These are phyloP conservation scores for Cryptococcus deneoformans DNA, from an alignment of 1,284 basidiomycete genomes.

Conservation along the genomic window DNA sequence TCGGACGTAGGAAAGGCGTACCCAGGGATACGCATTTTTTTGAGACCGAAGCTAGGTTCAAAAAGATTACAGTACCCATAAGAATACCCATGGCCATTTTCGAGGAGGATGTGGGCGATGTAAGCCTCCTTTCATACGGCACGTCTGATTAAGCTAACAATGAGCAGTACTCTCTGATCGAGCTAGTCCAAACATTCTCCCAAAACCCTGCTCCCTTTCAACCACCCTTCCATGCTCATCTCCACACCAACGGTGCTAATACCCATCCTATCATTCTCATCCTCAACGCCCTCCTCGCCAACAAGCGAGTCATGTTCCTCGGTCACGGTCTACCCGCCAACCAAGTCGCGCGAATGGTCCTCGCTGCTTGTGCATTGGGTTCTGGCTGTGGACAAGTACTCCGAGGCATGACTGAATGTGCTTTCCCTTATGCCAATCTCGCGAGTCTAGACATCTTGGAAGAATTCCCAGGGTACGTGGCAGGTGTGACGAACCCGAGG, in stretches of 20 bases:
- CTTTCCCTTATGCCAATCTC: conserved; percentile 92
- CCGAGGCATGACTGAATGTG: conserved; percentile 78
- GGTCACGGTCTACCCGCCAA: conserved; percentile 83
- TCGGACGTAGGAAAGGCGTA: conserved; percentile 33
- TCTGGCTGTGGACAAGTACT: conserved; percentile 84
- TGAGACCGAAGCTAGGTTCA: conserved; percentile 78
- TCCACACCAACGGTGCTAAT: conserved; percentile 84
- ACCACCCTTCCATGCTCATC: conserved; percentile 81
- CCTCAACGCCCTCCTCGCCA: conserved; percentile 90
- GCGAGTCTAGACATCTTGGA: conserved; percentile 86
- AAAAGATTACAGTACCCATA: conserved; percentile 72
- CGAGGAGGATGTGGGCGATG: conserved; percentile 92
- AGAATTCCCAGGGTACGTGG: conserved; percentile 83
- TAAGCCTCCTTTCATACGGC: conserved; percentile 51
- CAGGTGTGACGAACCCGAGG: conserved; percentile 94
- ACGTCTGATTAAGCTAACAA: neutral
- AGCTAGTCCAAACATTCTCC: conserved; percentile 84
- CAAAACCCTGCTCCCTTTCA: conserved; percentile 59
- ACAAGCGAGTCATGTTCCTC: conserved; percentile 91
- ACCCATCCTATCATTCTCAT: conserved; percentile 93
- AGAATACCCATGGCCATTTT: conserved; percentile 82
- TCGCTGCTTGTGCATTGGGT: conserved; percentile 88
- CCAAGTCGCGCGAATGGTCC: conserved; percentile 82
- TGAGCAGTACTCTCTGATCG: conserved; percentile 85
- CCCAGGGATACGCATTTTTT: conserved; percentile 91